Conservation (phyloP, 805 yeast species). For the Saccharomycopsis babjevae region DNA sequence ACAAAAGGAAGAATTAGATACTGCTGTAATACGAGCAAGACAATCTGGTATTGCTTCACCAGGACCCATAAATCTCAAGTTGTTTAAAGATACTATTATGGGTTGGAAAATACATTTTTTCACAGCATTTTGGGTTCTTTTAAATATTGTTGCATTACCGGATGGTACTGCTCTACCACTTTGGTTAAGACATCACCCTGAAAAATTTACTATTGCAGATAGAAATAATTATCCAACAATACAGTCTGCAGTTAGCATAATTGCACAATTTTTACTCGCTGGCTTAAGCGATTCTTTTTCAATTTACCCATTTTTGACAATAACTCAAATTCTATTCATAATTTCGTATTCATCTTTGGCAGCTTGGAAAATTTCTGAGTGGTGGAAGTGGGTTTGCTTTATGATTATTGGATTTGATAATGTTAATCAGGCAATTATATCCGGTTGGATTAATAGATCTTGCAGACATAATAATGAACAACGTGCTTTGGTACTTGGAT, state of each 20-base stretch:
- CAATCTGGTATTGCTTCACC: constrained; percentile 20
- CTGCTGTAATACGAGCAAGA: constrained; percentile 22
- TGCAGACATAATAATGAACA: neutral
- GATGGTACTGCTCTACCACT: constrained; percentile 41
- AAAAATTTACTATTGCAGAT: constrained; percentile 30
- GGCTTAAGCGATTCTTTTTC: constrained; percentile 42
- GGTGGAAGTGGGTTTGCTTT: neutral
- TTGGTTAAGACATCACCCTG: constrained; percentile 37
- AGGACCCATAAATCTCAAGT: constrained; percentile 30
- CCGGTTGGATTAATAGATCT: neutral
- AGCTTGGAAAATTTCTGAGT: constrained; percentile 43
- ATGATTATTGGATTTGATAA: neutral
- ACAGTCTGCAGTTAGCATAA: constrained; percentile 46
- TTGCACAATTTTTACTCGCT: constrained; percentile 33
- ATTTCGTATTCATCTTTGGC: constrained; percentile 43
- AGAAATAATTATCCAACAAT: constrained; percentile 41
- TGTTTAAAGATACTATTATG: constrained; percentile 44
- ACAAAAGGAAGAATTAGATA: constrained; percentile 24
- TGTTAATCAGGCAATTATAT: neutral
- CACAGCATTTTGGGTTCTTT: constrained; percentile 41
- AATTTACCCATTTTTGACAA: constrained; percentile 30
- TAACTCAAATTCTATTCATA: constrained; percentile 44
- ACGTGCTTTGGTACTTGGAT: neutral
- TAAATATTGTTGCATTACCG: constrained; percentile 36
- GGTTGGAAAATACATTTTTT: constrained; percentile 52